A percentile compares a stretch with the other conserved stretches of the same genome.
phyloP scores from a whole-genome alignment of 2,329 filamentous ascomycete genomes.

The Exophiala viscosa region DNA sequence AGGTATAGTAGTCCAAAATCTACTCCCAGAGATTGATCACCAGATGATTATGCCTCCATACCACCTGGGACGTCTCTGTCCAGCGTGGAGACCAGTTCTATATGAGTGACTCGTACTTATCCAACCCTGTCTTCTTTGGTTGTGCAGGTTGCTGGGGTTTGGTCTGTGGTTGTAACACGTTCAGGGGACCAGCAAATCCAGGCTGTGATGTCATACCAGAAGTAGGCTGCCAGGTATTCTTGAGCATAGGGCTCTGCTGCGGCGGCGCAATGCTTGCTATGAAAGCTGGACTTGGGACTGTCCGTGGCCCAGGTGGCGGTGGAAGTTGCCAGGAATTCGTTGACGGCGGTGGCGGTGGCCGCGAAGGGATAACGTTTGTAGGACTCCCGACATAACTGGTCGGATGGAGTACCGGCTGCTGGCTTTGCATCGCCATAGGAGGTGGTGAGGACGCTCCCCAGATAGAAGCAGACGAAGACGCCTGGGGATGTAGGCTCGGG shows the following conservation, averaged over 20 bases:
- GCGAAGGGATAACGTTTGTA: constrained; percentile 11
- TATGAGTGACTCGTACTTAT: constrained; percentile 56
- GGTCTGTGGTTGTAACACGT: constrained; percentile 26
- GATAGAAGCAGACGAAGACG: constrained; percentile 35
- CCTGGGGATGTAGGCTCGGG: constrained; percentile 43
- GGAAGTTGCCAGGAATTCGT: constrained; percentile 22
- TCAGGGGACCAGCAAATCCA: constrained; percentile 25
- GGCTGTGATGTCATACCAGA: constrained; percentile 19
- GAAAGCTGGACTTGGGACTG: background rate
- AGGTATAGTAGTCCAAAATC: no score
- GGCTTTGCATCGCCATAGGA: constrained; percentile 11
- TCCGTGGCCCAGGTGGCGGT: constrained; percentile 12
- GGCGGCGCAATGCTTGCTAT: constrained; percentile 33
- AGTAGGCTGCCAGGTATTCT: constrained; percentile 10
- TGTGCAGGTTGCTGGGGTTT: constrained; percentile 27
- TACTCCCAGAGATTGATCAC: no score
- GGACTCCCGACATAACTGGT: constrained; percentile 10
- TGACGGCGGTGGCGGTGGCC: constrained; percentile 10
- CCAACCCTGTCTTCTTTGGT: constrained; percentile 44
- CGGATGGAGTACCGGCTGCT: constrained; percentile 19
- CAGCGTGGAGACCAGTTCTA: constrained; percentile 30
- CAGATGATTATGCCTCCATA: no score
- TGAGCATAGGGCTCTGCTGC: constrained; percentile 26
- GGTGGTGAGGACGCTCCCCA: constrained; percentile 16
- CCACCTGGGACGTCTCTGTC: background rate